Conservation (phyloP, 768 basidiomycete species). For the Lactarius tabidus region DNA sequence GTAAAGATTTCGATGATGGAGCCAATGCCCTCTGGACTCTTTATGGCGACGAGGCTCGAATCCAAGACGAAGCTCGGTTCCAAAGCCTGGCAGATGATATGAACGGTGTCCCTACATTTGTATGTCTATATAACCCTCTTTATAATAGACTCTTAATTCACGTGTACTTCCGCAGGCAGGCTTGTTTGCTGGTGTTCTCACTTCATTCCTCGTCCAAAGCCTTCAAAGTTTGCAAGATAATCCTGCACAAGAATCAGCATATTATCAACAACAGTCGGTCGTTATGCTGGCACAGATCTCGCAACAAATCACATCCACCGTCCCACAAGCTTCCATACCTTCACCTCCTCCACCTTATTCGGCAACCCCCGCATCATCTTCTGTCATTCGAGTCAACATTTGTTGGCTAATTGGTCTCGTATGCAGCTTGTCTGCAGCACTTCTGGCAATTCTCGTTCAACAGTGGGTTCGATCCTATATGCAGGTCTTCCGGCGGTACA, state of each 20-base stretch:
- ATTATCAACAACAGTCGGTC: constrained; percentile 1
- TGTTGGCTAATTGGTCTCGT: background rate
- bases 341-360: background rate
- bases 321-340: background rate
- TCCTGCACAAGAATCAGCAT: background rate
- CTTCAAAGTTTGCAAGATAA: background rate
- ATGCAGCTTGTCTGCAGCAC: constrained; percentile 3
- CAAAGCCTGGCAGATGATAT: background rate
- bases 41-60: background rate
- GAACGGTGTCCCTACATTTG: background rate
- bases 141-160: background rate
- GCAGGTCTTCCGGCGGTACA: background rate
- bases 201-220: background rate
- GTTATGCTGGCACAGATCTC: constrained; percentile 1
- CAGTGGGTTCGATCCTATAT: constrained; percentile 3
- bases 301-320: background rate
- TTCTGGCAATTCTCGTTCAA: constrained; percentile 1
- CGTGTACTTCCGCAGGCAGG: background rate
- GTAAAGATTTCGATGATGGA: constrained; percentile 1
- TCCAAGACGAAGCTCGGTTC: background rate
- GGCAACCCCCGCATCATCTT: background rate
- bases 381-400: background rate
- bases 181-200: constrained; percentile 7
- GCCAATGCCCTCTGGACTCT: constrained; percentile 5
- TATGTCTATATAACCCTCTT: background rate